These are phyloP conservation scores for Fistulifera pelliculosa DNA, from an alignment of 108 stramenopile species.

Conservation along the genomic window DNA sequence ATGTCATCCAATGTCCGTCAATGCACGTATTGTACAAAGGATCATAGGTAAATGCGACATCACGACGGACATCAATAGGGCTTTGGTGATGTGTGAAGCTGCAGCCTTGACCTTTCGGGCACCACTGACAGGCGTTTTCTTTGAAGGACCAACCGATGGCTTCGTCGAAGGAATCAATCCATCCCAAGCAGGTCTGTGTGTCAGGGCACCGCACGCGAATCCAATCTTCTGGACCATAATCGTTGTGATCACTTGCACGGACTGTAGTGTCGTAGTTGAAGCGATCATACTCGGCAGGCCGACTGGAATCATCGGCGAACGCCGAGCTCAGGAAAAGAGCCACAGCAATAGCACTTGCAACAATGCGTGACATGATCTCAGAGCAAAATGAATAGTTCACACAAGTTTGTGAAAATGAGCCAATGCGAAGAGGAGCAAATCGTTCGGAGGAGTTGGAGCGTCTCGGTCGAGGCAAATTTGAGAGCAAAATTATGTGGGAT, in stretches of 20 bases:
- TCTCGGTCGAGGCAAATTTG: too few species aligned
- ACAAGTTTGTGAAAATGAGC: too few species aligned
- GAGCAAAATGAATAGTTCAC: too few species aligned
- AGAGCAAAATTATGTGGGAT: too few species aligned
- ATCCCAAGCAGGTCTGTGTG: slow-evolving; percentile 34
- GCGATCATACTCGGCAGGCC: slow-evolving; percentile 4
- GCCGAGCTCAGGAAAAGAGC: too few species aligned
- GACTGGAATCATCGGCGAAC: not conserved
- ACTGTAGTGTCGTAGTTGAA: slow-evolving; percentile 11
- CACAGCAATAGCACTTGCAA: too few species aligned
- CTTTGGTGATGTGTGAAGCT: slow-evolving; percentile 24
- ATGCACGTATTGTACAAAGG: slow-evolving; percentile 1
- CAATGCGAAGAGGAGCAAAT: too few species aligned
- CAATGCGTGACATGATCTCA: too few species aligned
- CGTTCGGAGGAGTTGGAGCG: too few species aligned
- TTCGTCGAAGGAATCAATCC: slow-evolving; percentile 30
- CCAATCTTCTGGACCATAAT: slow-evolving; percentile 46
- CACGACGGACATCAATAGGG: slow-evolving; percentile 53
- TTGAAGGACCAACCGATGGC: slow-evolving; percentile 21
- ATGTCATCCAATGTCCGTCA: slow-evolving; percentile 20
- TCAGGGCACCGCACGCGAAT: slow-evolving; percentile 25
- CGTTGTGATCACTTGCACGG: slow-evolving; percentile 5
- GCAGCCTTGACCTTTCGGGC: slow-evolving; percentile 19
- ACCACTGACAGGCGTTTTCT: slow-evolving; percentile 30
- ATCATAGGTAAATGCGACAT: slow-evolving; percentile 19